phyloP scores from a whole-genome alignment of 768 basidiomycete genomes.

The Boletus edulis region DNA sequence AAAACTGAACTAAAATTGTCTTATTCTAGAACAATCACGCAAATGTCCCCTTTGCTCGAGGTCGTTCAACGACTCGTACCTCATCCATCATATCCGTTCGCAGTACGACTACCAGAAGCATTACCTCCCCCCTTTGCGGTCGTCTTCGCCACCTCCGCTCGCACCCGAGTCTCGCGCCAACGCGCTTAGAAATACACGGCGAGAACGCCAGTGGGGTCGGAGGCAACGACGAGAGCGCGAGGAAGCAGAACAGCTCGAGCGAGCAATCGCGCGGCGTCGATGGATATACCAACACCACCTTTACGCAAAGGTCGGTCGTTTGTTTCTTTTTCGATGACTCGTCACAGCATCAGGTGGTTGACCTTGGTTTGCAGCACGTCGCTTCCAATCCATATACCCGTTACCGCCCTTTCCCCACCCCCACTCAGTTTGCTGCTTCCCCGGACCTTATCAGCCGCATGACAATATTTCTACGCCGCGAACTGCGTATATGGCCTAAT shows the following conservation, averaged over 20 bases:
- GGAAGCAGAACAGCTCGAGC: constrained; percentile 68
- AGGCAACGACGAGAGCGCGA: constrained; percentile 49
- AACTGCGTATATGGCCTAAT: constrained; percentile 83
- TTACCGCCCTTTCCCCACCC: constrained; percentile 88
- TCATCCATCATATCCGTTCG: constrained; percentile 79
- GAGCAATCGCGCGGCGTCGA: constrained; percentile 66
- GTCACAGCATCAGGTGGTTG: neutral
- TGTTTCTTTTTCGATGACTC: neutral
- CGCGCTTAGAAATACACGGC: constrained; percentile 30
- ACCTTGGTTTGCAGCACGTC: constrained; percentile 62
- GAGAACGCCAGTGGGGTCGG: constrained; percentile 56
- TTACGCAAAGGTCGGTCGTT: constrained; percentile 85
- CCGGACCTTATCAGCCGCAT: constrained; percentile 73
- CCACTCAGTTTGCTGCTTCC: constrained; percentile 77
- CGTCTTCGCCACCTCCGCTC: constrained; percentile 44
- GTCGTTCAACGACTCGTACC: constrained; percentile 58
- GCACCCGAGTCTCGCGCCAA: constrained; percentile 26
- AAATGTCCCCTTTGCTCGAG: constrained; percentile 77
- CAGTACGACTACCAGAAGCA: constrained; percentile 81
- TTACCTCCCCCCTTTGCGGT: constrained; percentile 63
- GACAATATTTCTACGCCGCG: constrained; percentile 78
- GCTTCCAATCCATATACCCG: constrained; percentile 85
- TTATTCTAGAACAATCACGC: constrained; percentile 62
- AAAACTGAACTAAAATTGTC: neutral
- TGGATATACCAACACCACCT: constrained; percentile 80